A percentile compares a stretch with the other conserved stretches of the same genome.
Conservation (phyloP, 1,284 basidiomycete species). For the Ganoderma multipileum region DNA sequence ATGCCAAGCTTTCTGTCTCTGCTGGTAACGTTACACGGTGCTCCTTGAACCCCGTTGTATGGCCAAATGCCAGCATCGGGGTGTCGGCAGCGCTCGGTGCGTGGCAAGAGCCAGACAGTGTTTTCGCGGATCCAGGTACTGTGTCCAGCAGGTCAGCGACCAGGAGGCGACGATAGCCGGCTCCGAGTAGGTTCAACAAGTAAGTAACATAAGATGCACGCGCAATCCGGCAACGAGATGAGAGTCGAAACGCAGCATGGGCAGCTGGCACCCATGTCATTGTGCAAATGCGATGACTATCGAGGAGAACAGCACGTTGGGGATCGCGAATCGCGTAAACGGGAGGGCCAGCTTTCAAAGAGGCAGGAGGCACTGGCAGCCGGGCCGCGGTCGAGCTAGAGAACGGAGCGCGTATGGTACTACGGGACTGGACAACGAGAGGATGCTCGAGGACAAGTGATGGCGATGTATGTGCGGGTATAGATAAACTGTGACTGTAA, state of each 20-base stretch:
- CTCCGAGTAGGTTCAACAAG: not conserved
- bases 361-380: conserved; percentile 1
- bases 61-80: too few species aligned
- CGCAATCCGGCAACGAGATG: not conserved
- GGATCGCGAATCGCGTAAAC: not conserved
- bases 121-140: not conserved
- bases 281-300: not conserved
- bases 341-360: not conserved
- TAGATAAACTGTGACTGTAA: too few species aligned
- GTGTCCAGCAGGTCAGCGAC: not conserved
- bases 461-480: conserved; percentile 10
- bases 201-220: not conserved
- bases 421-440: conserved; percentile 6
- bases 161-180: too few species aligned
- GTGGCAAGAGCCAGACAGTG: too few species aligned
- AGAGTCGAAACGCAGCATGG: not conserved
- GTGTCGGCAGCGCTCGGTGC: too few species aligned
- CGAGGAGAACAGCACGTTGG: not conserved
- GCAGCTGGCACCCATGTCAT: not conserved
- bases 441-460: conserved; percentile 8
- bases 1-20: not conserved
- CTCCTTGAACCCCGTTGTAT: not conserved
- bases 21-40: not conserved
- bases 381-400: conserved; percentile 14
- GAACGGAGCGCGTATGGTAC: conserved; percentile 21